phyloP scores from a whole-genome alignment of 1,284 basidiomycete species.

The Porogramme epimiltina region DNA sequence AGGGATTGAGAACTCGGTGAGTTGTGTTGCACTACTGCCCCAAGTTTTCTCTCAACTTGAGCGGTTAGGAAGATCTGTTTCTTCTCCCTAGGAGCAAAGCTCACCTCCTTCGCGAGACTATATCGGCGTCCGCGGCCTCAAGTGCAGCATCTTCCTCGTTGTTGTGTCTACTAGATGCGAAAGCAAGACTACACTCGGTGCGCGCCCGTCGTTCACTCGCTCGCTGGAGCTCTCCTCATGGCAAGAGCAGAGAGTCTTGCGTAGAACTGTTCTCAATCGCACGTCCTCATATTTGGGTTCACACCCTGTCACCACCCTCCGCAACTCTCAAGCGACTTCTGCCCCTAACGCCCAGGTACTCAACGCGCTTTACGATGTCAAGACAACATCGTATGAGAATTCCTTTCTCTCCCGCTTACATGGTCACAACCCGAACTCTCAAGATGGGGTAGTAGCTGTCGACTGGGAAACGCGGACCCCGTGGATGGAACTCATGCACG shows the following conservation, averaged over 20 bases:
- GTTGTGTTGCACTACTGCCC: no score
- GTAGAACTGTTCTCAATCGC: slow-evolving; percentile 18
- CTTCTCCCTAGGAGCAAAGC: no score
- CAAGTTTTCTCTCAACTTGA: no score
- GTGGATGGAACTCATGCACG: slow-evolving; percentile 75
- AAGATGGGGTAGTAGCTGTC: slow-evolving; percentile 42
- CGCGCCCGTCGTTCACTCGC: background rate
- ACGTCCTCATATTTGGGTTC: slow-evolving; percentile 1
- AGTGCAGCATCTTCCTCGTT: no score
- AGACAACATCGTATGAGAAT: slow-evolving; percentile 59
- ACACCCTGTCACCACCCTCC: slow-evolving; percentile 22
- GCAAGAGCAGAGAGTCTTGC: slow-evolving; percentile 20
- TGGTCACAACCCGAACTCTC: slow-evolving; percentile 32
- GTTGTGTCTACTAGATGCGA: slow-evolving; percentile 5
- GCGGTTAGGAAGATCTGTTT: no score
- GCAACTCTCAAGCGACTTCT: slow-evolving; percentile 10
- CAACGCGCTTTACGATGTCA: slow-evolving; percentile 53
- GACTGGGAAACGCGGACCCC: slow-evolving; percentile 72
- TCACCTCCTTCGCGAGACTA: no score
- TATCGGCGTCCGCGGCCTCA: no score
- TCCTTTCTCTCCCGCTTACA: slow-evolving; percentile 66
- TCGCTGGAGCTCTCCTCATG: background rate
- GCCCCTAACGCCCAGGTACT: slow-evolving; percentile 46
- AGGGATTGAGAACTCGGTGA: no score
- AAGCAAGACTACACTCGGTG: slow-evolving; percentile 14